Evolutionary conservation across 2,329 filamentous ascomycete genomes (phyloP), one percentile per base, ranked within the genome.

Genomic region (Aspergillus sp.): DNA sequence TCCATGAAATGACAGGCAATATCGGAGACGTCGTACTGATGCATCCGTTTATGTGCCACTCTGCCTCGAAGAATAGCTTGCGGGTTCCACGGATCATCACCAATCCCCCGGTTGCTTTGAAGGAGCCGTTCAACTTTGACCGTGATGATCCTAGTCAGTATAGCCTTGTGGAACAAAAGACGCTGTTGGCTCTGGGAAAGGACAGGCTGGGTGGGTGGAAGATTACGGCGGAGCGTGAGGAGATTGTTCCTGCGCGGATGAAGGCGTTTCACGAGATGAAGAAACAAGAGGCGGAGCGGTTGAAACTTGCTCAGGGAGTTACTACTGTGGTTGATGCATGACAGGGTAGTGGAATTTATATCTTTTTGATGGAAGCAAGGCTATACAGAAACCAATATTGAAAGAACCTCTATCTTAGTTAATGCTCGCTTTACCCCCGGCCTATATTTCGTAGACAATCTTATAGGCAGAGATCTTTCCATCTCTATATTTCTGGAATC

Each of bases 41-140:
- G 58, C 82, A 84, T 66, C 82, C 82, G 8, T 67, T 84, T 25
- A 85, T 83, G 81, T 66, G 83, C 52, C 82, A 84, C 64, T 81
- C 78, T 1, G 81, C 80, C 6, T 79, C 77, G 6, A 77, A 77
- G 52, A 84, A 84, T 63, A 74, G 75, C 52, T 59, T 81, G 25
- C 70, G 82, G 19, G 73, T 75, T 11, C 73, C 78, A 1, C 70
- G 82, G 4, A 76, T 84, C 35, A 84, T 84, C 63, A 84, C 81
- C 3, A 85, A 85, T 58, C 82, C 82, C 5, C 80, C 81, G 0
- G 80, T 84, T 1, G 74, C 73, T 4, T 67, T 84, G 33, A 81
- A 76, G 40, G 71, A 79, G 61, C 81, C 82, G 0, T 84, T 84
- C 67, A 66, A 73, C 14, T 81, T 83, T 58, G 75, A 82, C 59